These are phyloP conservation scores for Xylaria digitata DNA, from an alignment of 2,329 filamentous ascomycete genomes.

Conservation along the genomic window DNA sequence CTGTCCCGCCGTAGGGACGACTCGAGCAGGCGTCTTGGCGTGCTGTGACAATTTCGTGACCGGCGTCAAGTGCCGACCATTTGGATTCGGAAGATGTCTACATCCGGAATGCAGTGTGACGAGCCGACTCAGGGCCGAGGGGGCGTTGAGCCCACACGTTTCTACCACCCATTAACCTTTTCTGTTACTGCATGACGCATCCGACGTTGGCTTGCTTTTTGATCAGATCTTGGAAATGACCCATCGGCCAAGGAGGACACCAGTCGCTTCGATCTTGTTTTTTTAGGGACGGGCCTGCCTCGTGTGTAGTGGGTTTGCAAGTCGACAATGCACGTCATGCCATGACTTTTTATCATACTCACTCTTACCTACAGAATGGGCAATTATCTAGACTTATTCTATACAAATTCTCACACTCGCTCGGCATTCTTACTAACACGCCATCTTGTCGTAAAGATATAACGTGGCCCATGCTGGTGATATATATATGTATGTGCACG, in stretches of 20 bases:
- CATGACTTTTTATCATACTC: constrained; percentile 1
- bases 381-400: not conserved
- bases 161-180: constrained; percentile 21
- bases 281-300: not conserved
- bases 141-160: constrained; percentile 7
- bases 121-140: constrained; percentile 23
- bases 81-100: constrained; percentile 30
- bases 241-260: not conserved
- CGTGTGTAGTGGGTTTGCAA: not conserved
- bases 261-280: not conserved
- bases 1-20: constrained; percentile 7
- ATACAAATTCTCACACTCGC: not conserved
- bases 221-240: constrained; percentile 1
- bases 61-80: constrained; percentile 31
- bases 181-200: constrained; percentile 14
- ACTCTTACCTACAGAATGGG: not conserved
- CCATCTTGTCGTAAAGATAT: not conserved
- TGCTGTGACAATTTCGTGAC: constrained; percentile 25
- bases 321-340: not conserved
- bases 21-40: constrained; percentile 19
- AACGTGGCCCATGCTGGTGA: not conserved
- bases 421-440: not conserved
- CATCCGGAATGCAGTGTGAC: constrained; percentile 34
- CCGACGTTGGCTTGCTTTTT: constrained; percentile 18
- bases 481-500: constrained; percentile 8